Evolutionary conservation across 1,284 basidiomycete genomes (phyloP).

Genomic region (Gymnopus androsaceus): DNA sequence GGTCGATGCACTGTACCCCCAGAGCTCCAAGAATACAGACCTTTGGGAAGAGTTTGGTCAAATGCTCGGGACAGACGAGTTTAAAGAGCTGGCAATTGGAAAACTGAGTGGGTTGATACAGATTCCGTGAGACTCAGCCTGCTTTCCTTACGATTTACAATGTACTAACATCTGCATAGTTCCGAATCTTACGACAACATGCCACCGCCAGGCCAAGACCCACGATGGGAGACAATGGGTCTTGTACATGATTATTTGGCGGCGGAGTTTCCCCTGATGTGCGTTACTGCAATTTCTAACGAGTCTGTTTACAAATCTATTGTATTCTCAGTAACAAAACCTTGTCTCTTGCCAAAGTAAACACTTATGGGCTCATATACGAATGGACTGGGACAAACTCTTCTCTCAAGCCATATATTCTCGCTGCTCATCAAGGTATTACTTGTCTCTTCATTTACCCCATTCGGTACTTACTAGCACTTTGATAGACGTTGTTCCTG

Average conservation of each 20-base stretch:
- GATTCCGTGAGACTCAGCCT: constrained; percentile 66
- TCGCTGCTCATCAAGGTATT: constrained; percentile 73
- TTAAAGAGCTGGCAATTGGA: constrained; percentile 47
- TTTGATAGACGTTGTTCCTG: constrained; percentile 72
- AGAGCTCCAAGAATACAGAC: constrained; percentile 32
- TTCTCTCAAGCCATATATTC: constrained; percentile 64
- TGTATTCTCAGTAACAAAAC: constrained; percentile 51
- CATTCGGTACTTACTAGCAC: neutral
- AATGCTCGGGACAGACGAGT: constrained; percentile 43
- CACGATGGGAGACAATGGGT: constrained; percentile 52
- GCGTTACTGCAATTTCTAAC: constrained; percentile 18
- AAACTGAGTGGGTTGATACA: constrained; percentile 58
- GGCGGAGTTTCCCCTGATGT: constrained; percentile 50
- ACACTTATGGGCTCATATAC: constrained; percentile 69
- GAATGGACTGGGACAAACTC: constrained; percentile 66
- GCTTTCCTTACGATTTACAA: constrained; percentile 70
- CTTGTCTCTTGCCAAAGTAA: constrained; percentile 61
- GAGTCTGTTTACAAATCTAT: neutral
- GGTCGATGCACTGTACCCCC: constrained; percentile 43
- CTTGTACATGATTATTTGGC: constrained; percentile 52
- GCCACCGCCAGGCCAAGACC: constrained; percentile 49
- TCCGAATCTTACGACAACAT: constrained; percentile 53
- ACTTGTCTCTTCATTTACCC: neutral
- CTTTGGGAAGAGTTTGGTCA: constrained; percentile 42
- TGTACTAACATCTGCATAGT: constrained; percentile 30